These are phyloP conservation scores for Pulveroboletus sp. DNA, from an alignment of 768 basidiomycete genomes.

Conservation along the genomic window DNA sequence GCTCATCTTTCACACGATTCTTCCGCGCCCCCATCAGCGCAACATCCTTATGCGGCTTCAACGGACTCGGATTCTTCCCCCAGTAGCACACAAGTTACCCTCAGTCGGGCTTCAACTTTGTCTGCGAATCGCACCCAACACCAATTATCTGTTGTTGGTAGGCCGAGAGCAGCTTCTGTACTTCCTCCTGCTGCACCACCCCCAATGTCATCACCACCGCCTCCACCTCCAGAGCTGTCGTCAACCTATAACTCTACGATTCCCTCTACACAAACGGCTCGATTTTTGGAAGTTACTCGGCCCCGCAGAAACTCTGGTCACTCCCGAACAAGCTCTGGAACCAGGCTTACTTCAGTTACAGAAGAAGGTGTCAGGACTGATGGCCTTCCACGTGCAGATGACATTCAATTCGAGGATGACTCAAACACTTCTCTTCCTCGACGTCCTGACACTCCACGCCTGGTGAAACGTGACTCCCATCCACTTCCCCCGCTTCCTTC, in stretches of 20 bases:
- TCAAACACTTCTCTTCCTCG: constrained; percentile 27
- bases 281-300: constrained; percentile 36
- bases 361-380: constrained; percentile 51
- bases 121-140: constrained; percentile 28
- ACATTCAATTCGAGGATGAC: constrained; percentile 28
- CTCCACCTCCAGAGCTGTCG: constrained; percentile 32
- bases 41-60: constrained; percentile 50
- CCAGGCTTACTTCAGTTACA: constrained; percentile 53
- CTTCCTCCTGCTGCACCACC: constrained; percentile 66
- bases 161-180: constrained; percentile 52
- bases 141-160: constrained; percentile 25
- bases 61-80: constrained; percentile 36
- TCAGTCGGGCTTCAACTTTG: constrained; percentile 35
- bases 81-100: constrained; percentile 13
- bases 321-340: constrained; percentile 50
- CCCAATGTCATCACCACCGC: constrained; percentile 53
- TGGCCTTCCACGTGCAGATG: constrained; percentile 27
- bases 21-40: constrained; percentile 20
- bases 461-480: constrained; percentile 48
- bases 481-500: constrained; percentile 66
- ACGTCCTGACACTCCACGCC: constrained; percentile 40
- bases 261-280: constrained; percentile 28
- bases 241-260: constrained; percentile 25
- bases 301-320: constrained; percentile 53
- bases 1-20: constrained; percentile 28